A percentile compares a stretch with the other conserved stretches of the same genome.
Evolutionary conservation across 1,139 yeast species (phyloP).

Genomic region (Debaryomycetaceae sp.): DNA sequence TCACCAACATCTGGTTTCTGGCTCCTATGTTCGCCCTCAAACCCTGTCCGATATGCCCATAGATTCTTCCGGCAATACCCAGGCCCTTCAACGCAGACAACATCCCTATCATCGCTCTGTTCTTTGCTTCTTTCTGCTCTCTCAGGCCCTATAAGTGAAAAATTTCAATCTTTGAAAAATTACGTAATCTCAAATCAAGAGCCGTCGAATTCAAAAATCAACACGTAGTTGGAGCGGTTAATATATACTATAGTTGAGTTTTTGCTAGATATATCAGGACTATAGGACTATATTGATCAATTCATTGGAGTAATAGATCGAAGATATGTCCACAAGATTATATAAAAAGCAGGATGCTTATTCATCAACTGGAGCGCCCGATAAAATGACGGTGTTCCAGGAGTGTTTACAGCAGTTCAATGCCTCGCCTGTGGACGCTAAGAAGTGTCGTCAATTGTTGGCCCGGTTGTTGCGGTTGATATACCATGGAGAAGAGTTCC

Average conservation of each 20-base stretch:
- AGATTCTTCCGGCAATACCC: background rate
- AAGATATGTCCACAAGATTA: slow-evolving; percentile 68
- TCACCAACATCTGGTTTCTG: background rate
- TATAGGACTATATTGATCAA: slow-evolving; percentile 2
- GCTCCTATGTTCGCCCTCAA: background rate
- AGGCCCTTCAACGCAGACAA: background rate
- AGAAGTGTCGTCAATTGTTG: slow-evolving; percentile 75
- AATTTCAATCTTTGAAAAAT: background rate
- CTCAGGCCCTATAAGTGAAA: background rate
- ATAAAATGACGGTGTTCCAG: slow-evolving; percentile 96
- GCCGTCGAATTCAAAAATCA: slow-evolving; percentile 6
- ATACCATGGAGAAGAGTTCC: slow-evolving; percentile 80
- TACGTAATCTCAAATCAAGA: slow-evolving; percentile 6
- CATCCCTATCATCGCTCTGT: background rate
- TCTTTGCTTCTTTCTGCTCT: background rate
- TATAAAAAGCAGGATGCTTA: slow-evolving; percentile 82
- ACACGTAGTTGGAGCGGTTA: slow-evolving; percentile 6
- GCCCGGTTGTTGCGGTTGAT: slow-evolving; percentile 71
- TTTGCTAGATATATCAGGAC: slow-evolving; percentile 1
- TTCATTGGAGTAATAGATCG: slow-evolving; percentile 2
- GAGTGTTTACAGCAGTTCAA: slow-evolving; percentile 93
- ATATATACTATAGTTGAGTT: background rate
- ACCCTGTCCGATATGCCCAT: background rate
- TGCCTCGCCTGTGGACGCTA: slow-evolving; percentile 86
- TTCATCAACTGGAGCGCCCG: slow-evolving; percentile 62